Base-by-base conservation (phyloP, 2,329 filamentous ascomycete genomes). In the Biscogniauxia sp. region DNA sequence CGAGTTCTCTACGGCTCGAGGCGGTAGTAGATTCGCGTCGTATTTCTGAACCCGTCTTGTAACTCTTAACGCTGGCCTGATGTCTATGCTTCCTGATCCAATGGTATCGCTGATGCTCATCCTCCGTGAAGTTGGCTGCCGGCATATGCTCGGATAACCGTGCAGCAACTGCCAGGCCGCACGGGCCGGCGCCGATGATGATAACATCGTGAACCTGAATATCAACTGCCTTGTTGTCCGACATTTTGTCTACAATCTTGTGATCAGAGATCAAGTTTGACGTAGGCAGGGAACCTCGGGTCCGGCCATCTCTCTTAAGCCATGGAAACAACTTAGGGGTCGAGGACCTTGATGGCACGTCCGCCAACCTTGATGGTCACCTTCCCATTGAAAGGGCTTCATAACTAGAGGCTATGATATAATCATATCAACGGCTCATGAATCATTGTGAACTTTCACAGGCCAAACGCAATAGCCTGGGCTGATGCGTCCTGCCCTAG, bases 61-160 rank as follows among this genome's bases (percentile, higher is more conserved):
- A 76, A 64, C 80, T 79, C 68, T 86, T 88, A 62, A 88, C 78
- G 7, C 80, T 80, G 73, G 87, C 84, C 28, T 84, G 83, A 26
- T 80, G 80, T 26, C 82, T 82, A 69, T 91, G 84, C 59, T 87
- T 88, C 60, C 82, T 82, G 59, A 92, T 88, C 88, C 90, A 93
- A 73, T 91, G 86, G 72, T 91, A 94, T n/a, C 91, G 82, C 51
- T 88, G 86, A 69, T 94, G 90, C 70, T 94, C 91, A 66, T 91
- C 89, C 70, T 94, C 90, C 0, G 91, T 93, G 75, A 94, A 94
- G 56, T 93, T 85, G 1, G 91, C 90, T 0, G 88, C 91, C 0
- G 91, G 91, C 0, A 89, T 90, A 58, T 83, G 80, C 74, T 94
- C 91, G 51, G 84, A 82, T 1, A 94, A 81, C 3, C 91, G 84